Percentiles rank a stretch among this genome's conserved stretches.
Evolutionary conservation across 192 early-diverging fungal species (phyloP).

Genomic region (Gorgonomyces haynaldii): DNA sequence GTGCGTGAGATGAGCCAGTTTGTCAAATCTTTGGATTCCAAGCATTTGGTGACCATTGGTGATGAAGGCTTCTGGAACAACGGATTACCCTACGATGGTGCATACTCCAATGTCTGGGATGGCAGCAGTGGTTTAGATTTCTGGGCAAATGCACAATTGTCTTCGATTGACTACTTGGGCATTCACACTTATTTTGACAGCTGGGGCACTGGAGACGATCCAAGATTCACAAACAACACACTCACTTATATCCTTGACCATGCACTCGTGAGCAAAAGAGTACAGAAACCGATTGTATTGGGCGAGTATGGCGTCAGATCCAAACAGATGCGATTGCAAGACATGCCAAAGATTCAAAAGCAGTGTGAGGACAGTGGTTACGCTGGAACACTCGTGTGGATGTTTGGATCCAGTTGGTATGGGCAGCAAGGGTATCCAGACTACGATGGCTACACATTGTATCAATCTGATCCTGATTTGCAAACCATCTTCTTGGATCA

Average conservation of each 20-base stretch:
- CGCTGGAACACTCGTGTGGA: background rate
- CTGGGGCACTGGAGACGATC: background rate
- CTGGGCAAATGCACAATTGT: slow-evolving; percentile 10
- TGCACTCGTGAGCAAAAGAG: slow-evolving; percentile 4
- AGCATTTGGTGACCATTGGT: slow-evolving; percentile 25
- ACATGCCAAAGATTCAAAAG: background rate
- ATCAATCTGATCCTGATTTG: too few relatives aligned
- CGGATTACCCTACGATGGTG: background rate
- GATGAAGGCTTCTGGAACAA: slow-evolving; percentile 25
- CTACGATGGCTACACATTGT: background rate
- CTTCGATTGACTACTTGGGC: slow-evolving; percentile 11
- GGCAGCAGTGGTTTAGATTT: slow-evolving; percentile 16
- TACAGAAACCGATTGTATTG: slow-evolving; percentile 19
- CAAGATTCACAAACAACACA: background rate
- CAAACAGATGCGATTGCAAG: background rate
- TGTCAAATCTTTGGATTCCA: slow-evolving; percentile 25
- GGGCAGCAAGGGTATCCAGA: background rate
- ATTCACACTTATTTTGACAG: slow-evolving; percentile 10
- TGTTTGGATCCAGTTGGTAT: background rate
- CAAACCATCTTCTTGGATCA: too few relatives aligned
- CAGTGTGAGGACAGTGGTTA: background rate
- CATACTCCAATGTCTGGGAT: slow-evolving; percentile 13
- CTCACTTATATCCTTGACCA: slow-evolving; percentile 12
- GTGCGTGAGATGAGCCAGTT: slow-evolving; percentile 16
- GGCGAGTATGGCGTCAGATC: slow-evolving; percentile 14